Evolutionary conservation across 768 basidiomycete genomes (phyloP), one percentile per base, ranked within the genome.

Genomic region (Sarcomyxa edulis): DNA sequence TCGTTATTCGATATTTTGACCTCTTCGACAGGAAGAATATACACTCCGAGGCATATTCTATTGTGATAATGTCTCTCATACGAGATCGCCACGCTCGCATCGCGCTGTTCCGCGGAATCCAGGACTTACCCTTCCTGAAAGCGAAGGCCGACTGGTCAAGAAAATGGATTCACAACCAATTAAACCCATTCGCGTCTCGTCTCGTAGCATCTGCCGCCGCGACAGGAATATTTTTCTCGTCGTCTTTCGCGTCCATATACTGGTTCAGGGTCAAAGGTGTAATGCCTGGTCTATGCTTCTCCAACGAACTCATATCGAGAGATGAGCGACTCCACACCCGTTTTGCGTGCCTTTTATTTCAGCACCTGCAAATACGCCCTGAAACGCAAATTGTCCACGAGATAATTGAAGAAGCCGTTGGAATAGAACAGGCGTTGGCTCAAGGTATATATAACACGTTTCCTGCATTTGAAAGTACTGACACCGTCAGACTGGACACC

Each of bases 301-400:
- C 85, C 22, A 90, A 90, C 55, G 87, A 90, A 56, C 73, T 90
- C 52, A 89, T 90, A 59, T 81, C 77, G 26, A 72, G 86, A 6
- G 87, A 90, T 44, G 87, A 90, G 58, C 84, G 85, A 27, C 74
- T 87, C 61, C 86, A 89, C 55, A 86, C 85, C 55, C 84, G 87
- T 56, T 86, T 88, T 44, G 84, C 85, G 3, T 87, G 84, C 54
- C 55, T 85, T 6, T 66, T 87, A 32, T 84, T 85, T 62, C 72
- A 72, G 40, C 85, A 88, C 51, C 67, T 88, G 28, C 64, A 68
- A 45, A 69, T 76, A 35, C 69, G 83, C 6, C 79, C 84, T 1
- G 79, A 84, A 48, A 81, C 84, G 0, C 66, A 78, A 22, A 72
- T 76, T 14, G 72, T 88, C 40, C 52, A 57, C 27, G 51, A 45